Evolutionary conservation across 495 filamentous ascomycete species (phyloP).

Genomic region (Cenococcum geophilum): DNA sequence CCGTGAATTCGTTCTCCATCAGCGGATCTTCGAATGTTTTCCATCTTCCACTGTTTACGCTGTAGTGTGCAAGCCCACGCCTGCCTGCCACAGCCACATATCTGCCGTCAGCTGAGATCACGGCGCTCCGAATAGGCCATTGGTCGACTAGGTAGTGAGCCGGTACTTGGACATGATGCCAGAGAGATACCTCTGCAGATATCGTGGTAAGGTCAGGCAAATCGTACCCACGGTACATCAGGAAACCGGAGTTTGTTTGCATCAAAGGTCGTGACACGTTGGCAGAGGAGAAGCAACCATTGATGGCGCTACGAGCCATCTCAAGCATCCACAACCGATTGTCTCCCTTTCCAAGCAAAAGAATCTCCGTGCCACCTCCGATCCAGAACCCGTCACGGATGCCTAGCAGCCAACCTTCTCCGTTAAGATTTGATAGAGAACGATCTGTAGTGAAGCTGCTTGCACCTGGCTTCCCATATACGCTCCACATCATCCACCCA

Average conservation of each 20-base stretch:
- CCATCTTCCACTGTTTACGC: conserved; percentile 89
- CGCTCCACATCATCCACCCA: conserved; percentile 95
- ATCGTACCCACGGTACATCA: conserved; percentile 91
- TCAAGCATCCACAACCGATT: conserved; percentile 82
- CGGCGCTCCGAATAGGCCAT: conserved; percentile 82
- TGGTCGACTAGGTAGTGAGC: conserved; percentile 77
- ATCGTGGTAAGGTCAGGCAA: conserved; percentile 82
- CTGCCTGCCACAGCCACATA: conserved; percentile 94
- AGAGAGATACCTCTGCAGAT: conserved; percentile 83
- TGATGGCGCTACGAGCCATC: conserved; percentile 84
- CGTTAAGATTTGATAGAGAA: conserved; percentile 55
- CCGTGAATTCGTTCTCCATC: conserved; percentile 81
- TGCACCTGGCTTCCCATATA: conserved; percentile 82
- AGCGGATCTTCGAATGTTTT: conserved; percentile 80
- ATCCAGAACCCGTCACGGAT: conserved; percentile 75
- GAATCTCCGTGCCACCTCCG: conserved; percentile 76
- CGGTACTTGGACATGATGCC: conserved; percentile 88
- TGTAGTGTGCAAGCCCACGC: conserved; percentile 91
- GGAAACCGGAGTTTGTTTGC: conserved; percentile 74
- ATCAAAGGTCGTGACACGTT: conserved; percentile 87
- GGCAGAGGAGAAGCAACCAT: conserved; percentile 81
- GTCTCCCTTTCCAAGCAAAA: conserved; percentile 61
- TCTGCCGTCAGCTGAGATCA: conserved; percentile 83
- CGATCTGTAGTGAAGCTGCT: conserved; percentile 71
- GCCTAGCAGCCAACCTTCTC: conserved; percentile 75